Evolutionary conservation across 2,329 filamentous ascomycete genomes (phyloP), one percentile per base, ranked within the genome.

Genomic region (Trichoderma sp.): DNA sequence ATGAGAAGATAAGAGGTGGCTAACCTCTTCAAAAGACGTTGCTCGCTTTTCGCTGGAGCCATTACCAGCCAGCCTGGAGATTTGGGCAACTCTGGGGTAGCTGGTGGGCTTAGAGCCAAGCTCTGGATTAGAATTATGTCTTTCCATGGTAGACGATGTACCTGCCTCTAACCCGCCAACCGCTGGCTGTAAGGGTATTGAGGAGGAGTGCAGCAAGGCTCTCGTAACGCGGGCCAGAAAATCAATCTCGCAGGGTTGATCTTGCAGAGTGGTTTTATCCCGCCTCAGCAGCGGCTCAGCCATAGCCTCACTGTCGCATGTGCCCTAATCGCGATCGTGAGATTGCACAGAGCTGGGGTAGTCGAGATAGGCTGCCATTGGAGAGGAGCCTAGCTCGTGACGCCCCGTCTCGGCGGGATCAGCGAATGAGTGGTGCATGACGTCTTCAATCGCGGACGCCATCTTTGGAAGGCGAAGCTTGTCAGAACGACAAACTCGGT

Each of bases 361-460:
- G 34, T 47, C 47, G 32, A 58, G 36, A n/a, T 28, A 17, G 15
- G 17, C 26, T 39, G 59, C 68, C 5, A 64, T 70, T 63, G 68
- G 68, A 64, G 47, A 58, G 34, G 47, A 39, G 13, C 28, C 59
- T 4, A 30, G 50, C 68, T 58, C 61, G 58, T 70, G 68, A 70
- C 68, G 43, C 68, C 57, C 68, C 23, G 59, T 39, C 20, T 64
- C 59, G 43, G 55, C 55, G 11, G 63, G 59, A 70, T 70, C 68
- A 20, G 58, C 50, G 17, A 47, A 34, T 43, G 68, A 70, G 43
- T 63, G 61, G 47, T 32, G 58, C 23, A 70, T 70, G 68, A 70
- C 68, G 68, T 70, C 68, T 63, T 63, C 59, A 32, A 64, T 70
- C 68, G 59, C 57, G 39, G 57, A 20, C 39, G 39, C 67, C 67